These are phyloP conservation scores for Paramecium biaurelia DNA, from an alignment of 73 alveolate genomes.

Conservation along the genomic window DNA sequence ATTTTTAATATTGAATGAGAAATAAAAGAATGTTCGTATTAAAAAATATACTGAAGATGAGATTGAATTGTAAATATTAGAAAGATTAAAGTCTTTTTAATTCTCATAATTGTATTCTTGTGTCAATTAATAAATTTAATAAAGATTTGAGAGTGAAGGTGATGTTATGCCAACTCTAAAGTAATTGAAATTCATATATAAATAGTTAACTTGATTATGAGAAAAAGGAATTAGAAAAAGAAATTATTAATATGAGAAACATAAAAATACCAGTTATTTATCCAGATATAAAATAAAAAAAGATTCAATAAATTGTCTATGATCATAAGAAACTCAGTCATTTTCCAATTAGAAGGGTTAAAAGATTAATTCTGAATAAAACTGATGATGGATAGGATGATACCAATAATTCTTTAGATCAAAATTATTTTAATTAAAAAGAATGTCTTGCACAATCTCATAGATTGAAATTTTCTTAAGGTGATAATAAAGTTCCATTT, in stretches of 20 bases:
- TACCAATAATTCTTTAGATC: not conserved
- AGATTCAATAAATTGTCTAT: not conserved
- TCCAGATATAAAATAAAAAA: not conserved
- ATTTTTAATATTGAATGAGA: not conserved
- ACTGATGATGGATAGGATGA: not conserved
- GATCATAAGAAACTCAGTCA: not conserved
- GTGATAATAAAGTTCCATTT: not conserved
- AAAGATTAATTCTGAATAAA: not conserved
- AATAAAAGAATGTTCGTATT: not conserved
- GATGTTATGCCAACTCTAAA: not conserved
- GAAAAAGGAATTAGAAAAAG: not conserved
- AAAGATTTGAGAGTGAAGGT: not conserved
- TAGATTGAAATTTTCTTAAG: not conserved
- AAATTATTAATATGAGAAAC: not conserved
- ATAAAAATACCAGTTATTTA: not conserved
- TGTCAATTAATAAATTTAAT: not conserved
- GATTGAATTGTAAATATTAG: not conserved
- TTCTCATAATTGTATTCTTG: not conserved
- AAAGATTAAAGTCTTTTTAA: not conserved
- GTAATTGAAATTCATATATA: not conserved
- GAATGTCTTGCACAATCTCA: not conserved
- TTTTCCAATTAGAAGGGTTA: not conserved
- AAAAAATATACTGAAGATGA: not conserved
- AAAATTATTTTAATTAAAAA: not conserved
- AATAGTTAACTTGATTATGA: not conserved